Evolutionary conservation across 352 stramenopile genomes (phyloP).

Genomic region (Globisporangium irregulare): DNA sequence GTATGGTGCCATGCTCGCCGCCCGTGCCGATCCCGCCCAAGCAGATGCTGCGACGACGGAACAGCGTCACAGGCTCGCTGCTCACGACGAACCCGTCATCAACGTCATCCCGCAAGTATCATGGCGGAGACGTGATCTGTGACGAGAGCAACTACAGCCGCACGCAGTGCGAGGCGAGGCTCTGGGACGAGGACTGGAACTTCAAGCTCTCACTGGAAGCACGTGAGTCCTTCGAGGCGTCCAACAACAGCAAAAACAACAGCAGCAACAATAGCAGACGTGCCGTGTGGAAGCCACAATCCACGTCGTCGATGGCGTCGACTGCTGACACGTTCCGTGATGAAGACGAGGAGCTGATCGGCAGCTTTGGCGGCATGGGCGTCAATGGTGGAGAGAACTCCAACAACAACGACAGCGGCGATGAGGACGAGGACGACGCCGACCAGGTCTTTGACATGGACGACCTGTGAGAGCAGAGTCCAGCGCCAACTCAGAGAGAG

Average conservation of each 20-base stretch:
- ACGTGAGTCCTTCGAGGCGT: constrained; percentile 55
- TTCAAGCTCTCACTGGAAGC: constrained; percentile 69
- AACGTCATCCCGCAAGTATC: not conserved
- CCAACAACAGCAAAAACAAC: constrained; percentile 14
- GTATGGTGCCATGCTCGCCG: constrained; percentile 20
- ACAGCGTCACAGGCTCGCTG: constrained; percentile 19
- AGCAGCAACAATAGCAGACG: constrained; percentile 3
- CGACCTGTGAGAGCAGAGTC: constrained; percentile 36
- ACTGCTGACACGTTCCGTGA: constrained; percentile 34
- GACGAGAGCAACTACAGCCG: constrained; percentile 27
- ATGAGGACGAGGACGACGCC: constrained; percentile 17
- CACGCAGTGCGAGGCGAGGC: constrained; percentile 44
- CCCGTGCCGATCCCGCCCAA: constrained; percentile 23
- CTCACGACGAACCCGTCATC: constrained; percentile 1
- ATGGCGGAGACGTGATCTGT: not conserved
- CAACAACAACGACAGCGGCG: constrained; percentile 19
- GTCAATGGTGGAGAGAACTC: constrained; percentile 11
- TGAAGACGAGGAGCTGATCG: constrained; percentile 22
- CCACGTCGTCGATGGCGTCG: constrained; percentile 31
- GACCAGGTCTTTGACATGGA: constrained; percentile 65
- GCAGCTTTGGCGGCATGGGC: not conserved
- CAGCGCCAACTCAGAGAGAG: not conserved
- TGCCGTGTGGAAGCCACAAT: constrained; percentile 20
- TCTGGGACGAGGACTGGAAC: constrained; percentile 73
- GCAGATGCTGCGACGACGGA: constrained; percentile 13